A percentile compares a stretch with the other conserved stretches of the same genome.
These are phyloP conservation scores for Thalia dealbata DNA, from an alignment of 176 grass and related monocot species.

Conservation along the genomic window DNA sequence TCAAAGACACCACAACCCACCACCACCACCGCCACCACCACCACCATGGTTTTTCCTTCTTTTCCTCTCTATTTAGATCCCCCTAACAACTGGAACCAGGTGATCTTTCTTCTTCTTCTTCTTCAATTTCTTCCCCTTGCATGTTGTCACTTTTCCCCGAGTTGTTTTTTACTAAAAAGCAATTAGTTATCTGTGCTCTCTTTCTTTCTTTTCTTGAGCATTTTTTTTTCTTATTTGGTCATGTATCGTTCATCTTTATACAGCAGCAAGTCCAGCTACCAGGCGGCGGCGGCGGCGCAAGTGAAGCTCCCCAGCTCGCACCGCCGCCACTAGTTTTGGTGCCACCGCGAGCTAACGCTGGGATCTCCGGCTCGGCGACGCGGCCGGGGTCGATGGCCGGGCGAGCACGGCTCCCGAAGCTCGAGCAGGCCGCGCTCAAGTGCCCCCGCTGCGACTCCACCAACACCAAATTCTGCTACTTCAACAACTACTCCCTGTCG, in stretches of 20 bases:
- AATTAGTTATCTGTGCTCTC: background rate
- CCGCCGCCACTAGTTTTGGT: background rate
- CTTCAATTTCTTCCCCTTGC: background rate
- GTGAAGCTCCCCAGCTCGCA: background rate
- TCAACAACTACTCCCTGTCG: conserved; percentile 87
- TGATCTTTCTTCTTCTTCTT: background rate
- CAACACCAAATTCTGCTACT: conserved; percentile 98
- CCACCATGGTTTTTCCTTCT: conserved; percentile 1
- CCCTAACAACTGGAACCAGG: conserved; percentile 4
- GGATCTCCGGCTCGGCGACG: background rate
- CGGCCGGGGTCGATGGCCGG: background rate
- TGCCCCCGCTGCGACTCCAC: conserved; percentile 79
- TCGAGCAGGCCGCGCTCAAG: conserved; percentile 74
- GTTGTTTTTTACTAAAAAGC: too few relatives aligned
- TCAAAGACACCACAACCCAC: background rate
- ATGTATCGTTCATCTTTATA: too few relatives aligned
- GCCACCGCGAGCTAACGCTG: background rate
- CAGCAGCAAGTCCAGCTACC: background rate
- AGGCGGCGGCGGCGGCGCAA: background rate
- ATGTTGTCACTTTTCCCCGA: too few relatives aligned
- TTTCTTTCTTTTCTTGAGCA: background rate
- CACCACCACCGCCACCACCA: too few relatives aligned
- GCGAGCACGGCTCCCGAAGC: conserved; percentile 51
- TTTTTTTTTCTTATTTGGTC: background rate
- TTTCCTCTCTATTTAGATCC: conserved; percentile 7